Base-by-base conservation (phyloP, 768 basidiomycete species). In the Saitozyma sp. region DNA sequence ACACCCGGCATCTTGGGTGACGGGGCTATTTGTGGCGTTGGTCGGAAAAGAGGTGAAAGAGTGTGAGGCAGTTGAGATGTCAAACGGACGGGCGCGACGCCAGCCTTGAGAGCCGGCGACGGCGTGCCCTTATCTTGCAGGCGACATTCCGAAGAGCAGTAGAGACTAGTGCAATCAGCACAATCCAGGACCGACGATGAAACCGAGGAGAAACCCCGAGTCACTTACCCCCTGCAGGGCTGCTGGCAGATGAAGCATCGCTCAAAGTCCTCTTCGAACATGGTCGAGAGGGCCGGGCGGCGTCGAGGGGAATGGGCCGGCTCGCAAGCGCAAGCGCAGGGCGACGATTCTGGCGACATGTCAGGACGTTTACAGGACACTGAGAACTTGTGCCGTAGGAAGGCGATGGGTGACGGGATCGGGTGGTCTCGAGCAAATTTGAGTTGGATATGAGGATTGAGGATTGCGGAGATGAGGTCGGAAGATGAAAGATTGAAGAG, bases 201-300 rank as follows among this genome's bases (percentile, higher is more conserved):
- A n/a, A n/a, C n/a, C n/a, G n/a, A n/a, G n/a, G n/a, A n/a, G n/a
- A n/a, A n/a, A n/a, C n/a, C n/a, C n/a, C n/a, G n/a, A n/a, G n/a
- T n/a, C n/a, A 66, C 74, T 73, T 55, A 76, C 74, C 69, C 72
- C 54, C 64, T 68, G 54, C 67, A 71, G 39, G 71, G 67, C 52
- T 64, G 50, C 41, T 70, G 58, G 61, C 74, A 76, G 58, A 71
- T 76, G 61, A 69, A 71, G 63, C 74, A 76, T 46, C 66, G 53
- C 45, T 69, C 70, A 48, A 67, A 70, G 41, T 73, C 71, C 48
- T 73, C 71, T 60, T 76, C 74, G 42, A 76, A 76, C 74, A 76
- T 76, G 65, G 61, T 73, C 38, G 58, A 43, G 4, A 65, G 54
- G 16, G 43, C 50, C 7, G 59, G 56, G 29, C 17, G 38, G 54